Evolutionary conservation across 495 filamentous ascomycete genomes (phyloP).

Genomic region (Neurospora pannonica): DNA sequence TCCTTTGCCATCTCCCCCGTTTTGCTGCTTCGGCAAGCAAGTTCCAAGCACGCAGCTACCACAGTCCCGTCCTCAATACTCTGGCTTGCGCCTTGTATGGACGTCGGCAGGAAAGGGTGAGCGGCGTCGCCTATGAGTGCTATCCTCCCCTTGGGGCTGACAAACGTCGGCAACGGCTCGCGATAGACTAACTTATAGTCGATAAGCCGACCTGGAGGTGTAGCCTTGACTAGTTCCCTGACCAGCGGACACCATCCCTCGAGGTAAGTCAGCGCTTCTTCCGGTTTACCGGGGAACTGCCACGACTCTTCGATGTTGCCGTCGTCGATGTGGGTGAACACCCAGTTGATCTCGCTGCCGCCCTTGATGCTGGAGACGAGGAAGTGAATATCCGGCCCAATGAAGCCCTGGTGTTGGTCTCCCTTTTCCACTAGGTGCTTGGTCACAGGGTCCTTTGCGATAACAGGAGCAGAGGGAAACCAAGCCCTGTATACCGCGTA

Average conservation of each 20-base stretch:
- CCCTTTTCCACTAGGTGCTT: constrained; percentile 51
- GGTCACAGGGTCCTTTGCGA: constrained; percentile 53
- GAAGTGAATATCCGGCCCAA: constrained; percentile 57
- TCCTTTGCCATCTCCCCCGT: neutral
- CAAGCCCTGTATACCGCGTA: constrained; percentile 53
- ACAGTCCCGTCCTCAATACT: constrained; percentile 65
- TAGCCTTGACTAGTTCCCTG: constrained; percentile 48
- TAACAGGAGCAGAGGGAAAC: constrained; percentile 47
- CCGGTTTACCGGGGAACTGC: constrained; percentile 51
- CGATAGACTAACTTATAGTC: constrained; percentile 68
- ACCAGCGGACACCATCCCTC: constrained; percentile 60
- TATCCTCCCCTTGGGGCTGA: constrained; percentile 48
- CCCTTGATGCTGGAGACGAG: constrained; percentile 52
- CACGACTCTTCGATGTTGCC: constrained; percentile 49
- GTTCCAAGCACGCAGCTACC: constrained; percentile 51
- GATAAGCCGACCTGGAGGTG: constrained; percentile 47
- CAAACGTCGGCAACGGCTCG: constrained; percentile 58
- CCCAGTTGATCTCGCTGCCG: constrained; percentile 60
- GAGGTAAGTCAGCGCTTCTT: constrained; percentile 48
- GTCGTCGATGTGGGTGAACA: constrained; percentile 50
- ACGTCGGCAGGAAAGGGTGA: constrained; percentile 65
- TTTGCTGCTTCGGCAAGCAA: constrained; percentile 21
- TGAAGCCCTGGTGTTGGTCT: constrained; percentile 52
- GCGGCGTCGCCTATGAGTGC: constrained; percentile 60
- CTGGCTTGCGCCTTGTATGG: constrained; percentile 59